phyloP scores from a whole-genome alignment of 305 asterid genomes.

The Fraxinus albicans region DNA sequence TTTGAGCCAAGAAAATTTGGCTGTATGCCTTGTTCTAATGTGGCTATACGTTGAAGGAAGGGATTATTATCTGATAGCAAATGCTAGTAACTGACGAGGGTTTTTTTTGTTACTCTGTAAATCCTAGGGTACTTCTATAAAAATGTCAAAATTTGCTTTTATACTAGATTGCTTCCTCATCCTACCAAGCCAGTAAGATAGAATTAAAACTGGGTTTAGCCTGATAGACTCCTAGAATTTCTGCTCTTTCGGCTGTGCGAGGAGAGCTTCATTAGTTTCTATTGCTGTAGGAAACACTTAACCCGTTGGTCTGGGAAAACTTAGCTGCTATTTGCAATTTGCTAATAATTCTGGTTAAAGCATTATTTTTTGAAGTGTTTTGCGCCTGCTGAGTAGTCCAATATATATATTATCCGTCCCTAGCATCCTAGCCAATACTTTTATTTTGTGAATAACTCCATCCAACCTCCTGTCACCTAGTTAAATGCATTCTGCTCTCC shows the following conservation, averaged over 20 bases:
- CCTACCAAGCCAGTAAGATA: neutral
- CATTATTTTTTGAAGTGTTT: neutral
- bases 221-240: neutral
- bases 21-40: neutral
- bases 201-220: neutral
- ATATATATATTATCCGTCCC: neutral
- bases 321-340: neutral
- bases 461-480: neutral
- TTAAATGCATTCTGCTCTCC: conserved; percentile 17
- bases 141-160: neutral
- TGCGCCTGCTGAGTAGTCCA: neutral
- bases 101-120: neutral
- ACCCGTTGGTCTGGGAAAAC: neutral
- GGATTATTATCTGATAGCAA: neutral
- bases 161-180: neutral
- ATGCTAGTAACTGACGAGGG: neutral
- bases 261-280: neutral
- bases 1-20: neutral
- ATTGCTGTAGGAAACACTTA: neutral
- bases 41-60: neutral
- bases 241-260: neutral
- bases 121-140: neutral
- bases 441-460: conserved; percentile 12
- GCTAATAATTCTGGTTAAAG: neutral
- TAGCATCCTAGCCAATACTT: neutral